A percentile compares a stretch with the other conserved stretches of the same genome.
Conservation (phyloP, 345 rosid genomes). For the Salix exigua region DNA sequence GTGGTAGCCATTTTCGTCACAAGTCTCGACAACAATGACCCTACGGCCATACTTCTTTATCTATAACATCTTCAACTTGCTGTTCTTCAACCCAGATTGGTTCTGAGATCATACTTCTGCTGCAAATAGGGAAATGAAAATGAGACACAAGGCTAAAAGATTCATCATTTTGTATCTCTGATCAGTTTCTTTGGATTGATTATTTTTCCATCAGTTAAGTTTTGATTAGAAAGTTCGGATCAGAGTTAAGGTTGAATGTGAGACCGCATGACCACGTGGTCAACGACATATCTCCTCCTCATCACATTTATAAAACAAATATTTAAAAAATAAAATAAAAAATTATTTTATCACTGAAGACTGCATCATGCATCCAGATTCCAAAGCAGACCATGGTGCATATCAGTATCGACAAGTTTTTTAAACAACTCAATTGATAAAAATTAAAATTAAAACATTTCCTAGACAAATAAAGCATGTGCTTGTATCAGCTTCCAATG, state of each 20-base stretch:
- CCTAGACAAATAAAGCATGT: too few relatives aligned
- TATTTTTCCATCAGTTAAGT: neutral
- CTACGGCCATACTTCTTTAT: constrained; percentile 57
- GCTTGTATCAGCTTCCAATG: too few relatives aligned
- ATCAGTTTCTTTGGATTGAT: neutral
- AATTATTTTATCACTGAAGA: too few relatives aligned
- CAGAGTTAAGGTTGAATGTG: neutral
- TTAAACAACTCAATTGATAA: too few relatives aligned
- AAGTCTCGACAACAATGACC: constrained; percentile 58
- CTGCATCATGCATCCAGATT: too few relatives aligned
- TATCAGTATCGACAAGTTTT: too few relatives aligned
- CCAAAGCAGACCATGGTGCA: too few relatives aligned
- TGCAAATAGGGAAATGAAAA: constrained; percentile 43
- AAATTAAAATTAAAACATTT: too few relatives aligned
- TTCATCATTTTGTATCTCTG: constrained; percentile 42
- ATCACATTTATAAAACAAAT: too few relatives aligned
- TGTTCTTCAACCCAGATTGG: neutral
- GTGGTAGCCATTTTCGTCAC: constrained; percentile 50
- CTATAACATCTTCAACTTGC: constrained; percentile 36
- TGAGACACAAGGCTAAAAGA: constrained; percentile 47
- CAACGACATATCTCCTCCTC: neutral
- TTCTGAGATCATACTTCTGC: constrained; percentile 53
- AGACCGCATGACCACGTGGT: neutral
- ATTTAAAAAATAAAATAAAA: too few relatives aligned
- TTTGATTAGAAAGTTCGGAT: neutral